Conservation (phyloP, 164 flowering plant species). For the Vitis cinerea region DNA sequence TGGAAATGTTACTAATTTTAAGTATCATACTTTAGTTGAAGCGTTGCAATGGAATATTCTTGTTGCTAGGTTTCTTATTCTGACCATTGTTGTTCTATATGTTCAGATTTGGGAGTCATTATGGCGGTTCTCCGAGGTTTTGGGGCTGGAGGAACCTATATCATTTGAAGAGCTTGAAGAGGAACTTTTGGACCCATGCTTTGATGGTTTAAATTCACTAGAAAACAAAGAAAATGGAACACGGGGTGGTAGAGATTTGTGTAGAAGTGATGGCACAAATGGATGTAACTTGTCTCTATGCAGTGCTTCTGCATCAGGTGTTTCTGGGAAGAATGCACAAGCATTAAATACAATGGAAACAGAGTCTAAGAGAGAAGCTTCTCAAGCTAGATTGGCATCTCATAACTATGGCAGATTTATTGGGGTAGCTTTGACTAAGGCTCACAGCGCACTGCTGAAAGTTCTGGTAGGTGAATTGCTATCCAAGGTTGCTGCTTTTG, state of each 20-base stretch:
- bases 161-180: slow-evolving; percentile 68
- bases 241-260: slow-evolving; percentile 20
- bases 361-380: slow-evolving; percentile 40
- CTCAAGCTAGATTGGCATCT: slow-evolving; percentile 42
- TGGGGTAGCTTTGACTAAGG: slow-evolving; percentile 67
- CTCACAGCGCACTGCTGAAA: slow-evolving; percentile 63
- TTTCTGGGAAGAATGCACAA: slow-evolving; percentile 28
- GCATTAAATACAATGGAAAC: slow-evolving; percentile 46
- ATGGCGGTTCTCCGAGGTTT: slow-evolving; percentile 66
- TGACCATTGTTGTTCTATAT: slow-evolving; percentile 10
- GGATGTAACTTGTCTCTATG: slow-evolving; percentile 19
- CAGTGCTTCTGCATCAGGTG: slow-evolving; percentile 21
- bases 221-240: slow-evolving; percentile 39
- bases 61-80: neutral
- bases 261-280: slow-evolving; percentile 20
- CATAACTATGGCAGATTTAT: slow-evolving; percentile 44
- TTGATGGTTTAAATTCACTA: slow-evolving; percentile 28
- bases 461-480: slow-evolving; percentile 73
- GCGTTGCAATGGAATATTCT: no score
- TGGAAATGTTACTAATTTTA: slow-evolving; percentile 3
- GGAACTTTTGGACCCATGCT: slow-evolving; percentile 78
- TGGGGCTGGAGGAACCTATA: slow-evolving; percentile 60
- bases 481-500: slow-evolving; percentile 67
- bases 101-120: slow-evolving; percentile 73
- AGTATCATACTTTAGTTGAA: no score